Base-by-base conservation (phyloP, 495 filamentous ascomycete species). In the Cryomyces minteri region DNA sequence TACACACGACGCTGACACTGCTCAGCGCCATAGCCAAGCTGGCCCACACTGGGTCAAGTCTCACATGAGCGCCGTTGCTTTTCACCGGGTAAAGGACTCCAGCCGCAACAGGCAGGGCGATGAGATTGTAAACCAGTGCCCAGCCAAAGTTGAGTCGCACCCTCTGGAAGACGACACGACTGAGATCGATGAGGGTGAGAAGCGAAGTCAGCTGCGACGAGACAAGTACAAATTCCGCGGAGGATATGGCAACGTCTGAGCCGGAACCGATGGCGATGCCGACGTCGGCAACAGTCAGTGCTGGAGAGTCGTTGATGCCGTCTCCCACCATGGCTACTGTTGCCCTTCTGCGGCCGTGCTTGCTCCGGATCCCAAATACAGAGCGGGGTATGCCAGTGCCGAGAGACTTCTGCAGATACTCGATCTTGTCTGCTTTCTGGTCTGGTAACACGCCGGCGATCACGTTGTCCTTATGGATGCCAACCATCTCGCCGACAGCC, bases 81-180 rank as follows among this genome's bases (percentile, higher is more conserved):
- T 63, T 60, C 39, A 85, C 65, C 0, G 84, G 78, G 57, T 86
- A 93, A 7, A 93, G 62, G 9, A 77, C 76, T 2, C 87, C 87
- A 1, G 84, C 87, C 3, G 87, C 84, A 38, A 94, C 66, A 4
- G 87, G 87, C n/a, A 94, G 59, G 4, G 83, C 75, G 40, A 79
- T 56, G 7, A 79, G 43, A 54, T 94, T 94, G 56, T 94, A 94
- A 4, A 92, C 62, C n/a, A 85, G 60, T 4, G 87, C 87, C 87
- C 87, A 94, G 30, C 60, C 72, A 58, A 94, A 94, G 54, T 94
- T 94, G 64, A 90, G 69, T 56, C 78, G 79, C 51, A 94, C 80
- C 11, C 87, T 67, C 32, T 72, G 62, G 55, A 94, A 88, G 2
- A 94, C 84, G 4, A 68, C 67, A 0, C 66, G 63, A 46, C 76